Percentiles rank a stretch among this genome's conserved stretches.
Evolutionary conservation across 169 alveolate species (phyloP).

Genomic region (Eimeria acervulina): DNA sequence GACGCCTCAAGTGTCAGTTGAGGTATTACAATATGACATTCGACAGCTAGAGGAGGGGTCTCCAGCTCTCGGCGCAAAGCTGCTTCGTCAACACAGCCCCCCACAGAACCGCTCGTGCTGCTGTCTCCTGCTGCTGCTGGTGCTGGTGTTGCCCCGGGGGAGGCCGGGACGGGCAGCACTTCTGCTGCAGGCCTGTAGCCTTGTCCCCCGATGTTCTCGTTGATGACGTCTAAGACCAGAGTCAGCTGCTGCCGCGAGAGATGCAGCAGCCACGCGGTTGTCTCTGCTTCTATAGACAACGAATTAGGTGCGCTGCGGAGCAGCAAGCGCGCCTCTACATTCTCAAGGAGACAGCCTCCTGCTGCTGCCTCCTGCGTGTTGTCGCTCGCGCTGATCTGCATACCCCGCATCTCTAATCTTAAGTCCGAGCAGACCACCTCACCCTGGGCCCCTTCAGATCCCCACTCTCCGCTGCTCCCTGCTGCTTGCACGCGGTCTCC

Average conservation of each 20-base stretch:
- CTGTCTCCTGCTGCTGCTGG: constrained; percentile 38
- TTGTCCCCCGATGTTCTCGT: constrained; percentile 80
- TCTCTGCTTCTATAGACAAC: constrained; percentile 57
- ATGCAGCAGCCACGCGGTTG: constrained; percentile 76
- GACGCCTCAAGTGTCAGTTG: constrained; percentile 66
- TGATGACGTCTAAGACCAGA: constrained; percentile 76
- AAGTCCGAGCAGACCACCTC: constrained; percentile 26
- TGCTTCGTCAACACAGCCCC: neutral
- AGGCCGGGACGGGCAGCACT: neutral
- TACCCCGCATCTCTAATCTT: constrained; percentile 77
- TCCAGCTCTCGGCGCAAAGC: constrained; percentile 70
- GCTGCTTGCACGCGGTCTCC: neutral
- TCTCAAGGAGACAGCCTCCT: constrained; percentile 76
- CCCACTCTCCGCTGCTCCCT: neutral
- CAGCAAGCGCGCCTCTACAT: constrained; percentile 65
- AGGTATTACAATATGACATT: constrained; percentile 56
- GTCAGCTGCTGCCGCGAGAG: constrained; percentile 81
- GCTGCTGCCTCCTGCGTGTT: constrained; percentile 59
- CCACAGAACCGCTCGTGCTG: neutral
- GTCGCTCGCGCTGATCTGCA: constrained; percentile 74
- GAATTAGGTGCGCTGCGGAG: constrained; percentile 40
- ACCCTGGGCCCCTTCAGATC: neutral
- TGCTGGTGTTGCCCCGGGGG: no score
- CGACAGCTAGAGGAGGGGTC: constrained; percentile 41
- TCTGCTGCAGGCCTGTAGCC: constrained; percentile 77